These are phyloP conservation scores for Calonectria crousiana DNA, from an alignment of 2,329 filamentous ascomycete genomes.

Conservation along the genomic window DNA sequence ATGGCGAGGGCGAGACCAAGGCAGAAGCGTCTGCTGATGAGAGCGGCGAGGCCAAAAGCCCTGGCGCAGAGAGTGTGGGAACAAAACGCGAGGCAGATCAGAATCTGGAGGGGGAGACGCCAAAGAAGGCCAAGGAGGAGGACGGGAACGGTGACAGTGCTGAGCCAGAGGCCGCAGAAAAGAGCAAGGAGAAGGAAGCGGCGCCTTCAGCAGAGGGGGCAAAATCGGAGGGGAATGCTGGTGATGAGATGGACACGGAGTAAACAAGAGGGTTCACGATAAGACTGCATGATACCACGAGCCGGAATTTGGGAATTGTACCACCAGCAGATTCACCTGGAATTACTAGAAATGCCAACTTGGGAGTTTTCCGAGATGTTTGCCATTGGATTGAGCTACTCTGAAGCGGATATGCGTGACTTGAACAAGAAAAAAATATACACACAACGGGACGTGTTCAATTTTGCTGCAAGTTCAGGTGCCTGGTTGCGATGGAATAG, in stretches of 20 bases:
- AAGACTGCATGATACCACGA: conserved; percentile 33
- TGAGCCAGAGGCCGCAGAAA: conserved; percentile 8
- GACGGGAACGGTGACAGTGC: conserved; percentile 20
- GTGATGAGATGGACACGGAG: conserved; percentile 44
- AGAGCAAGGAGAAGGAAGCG: conserved; percentile 18
- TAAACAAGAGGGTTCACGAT: conserved; percentile 29
- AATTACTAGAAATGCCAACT: conserved; percentile 9
- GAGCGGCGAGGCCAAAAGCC: conserved; percentile 45
- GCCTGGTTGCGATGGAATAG: neutral
- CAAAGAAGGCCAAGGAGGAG: conserved; percentile 65
- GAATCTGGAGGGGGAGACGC: conserved; percentile 53
- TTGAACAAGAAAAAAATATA: neutral
- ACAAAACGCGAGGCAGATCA: conserved; percentile 70
- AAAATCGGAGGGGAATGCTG: conserved; percentile 32
- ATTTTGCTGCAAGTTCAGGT: neutral
- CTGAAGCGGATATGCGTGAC: neutral
- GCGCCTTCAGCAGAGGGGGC: conserved; percentile 33
- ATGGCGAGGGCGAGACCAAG: conserved; percentile 38
- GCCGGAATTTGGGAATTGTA: conserved; percentile 17
- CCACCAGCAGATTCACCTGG: conserved; percentile 18
- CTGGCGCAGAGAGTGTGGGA: conserved; percentile 50
- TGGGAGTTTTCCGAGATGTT: neutral
- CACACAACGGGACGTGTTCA: neutral
- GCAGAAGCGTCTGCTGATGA: conserved; percentile 38
- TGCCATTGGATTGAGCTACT: neutral